Base-by-base conservation (phyloP, 106 monocot species). In the Acanthochlamys bracteata region DNA sequence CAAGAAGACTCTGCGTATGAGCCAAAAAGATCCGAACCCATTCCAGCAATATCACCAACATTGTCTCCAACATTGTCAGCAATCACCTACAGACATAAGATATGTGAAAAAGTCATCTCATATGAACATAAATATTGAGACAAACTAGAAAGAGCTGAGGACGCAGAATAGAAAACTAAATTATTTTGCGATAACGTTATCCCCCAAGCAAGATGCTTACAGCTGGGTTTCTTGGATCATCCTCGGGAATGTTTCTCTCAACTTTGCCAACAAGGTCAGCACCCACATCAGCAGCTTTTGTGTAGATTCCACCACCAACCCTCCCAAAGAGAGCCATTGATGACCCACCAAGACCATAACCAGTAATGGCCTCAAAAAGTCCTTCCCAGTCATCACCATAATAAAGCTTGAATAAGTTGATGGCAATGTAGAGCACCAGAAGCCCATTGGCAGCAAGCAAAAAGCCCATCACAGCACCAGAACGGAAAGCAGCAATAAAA, bases 381-480 rank as follows among this genome's bases (percentile, higher is more conserved):
- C 84, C 84, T 71, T 84, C 84, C 84, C 84, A 84, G 42, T 84
- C 84, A 53, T 84, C 79, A 43, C 84, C 84, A 67, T 79, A 84
- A 41, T 79, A 84, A n/a, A 84, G 7, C 66, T 76, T 76, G 47
- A 84, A 84, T 19, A 80, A 55, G 63, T 79, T 79, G 27, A 84
- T 76, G 19, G 73, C 27, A 73, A 80, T 80, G 63, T 79, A 84
- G 52, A 84, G 84, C 20, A 84, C 84, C 73, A 84, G 64, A 19
- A 84, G 73, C 7, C 84, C 84, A 73, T 76, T 84, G 7, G 84
- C 79, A 63, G 84, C 76, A 13, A 84, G 73, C 41, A 79, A 25
- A 59, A 84, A 84, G 6, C 84, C 84, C 79, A 84, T 84, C 24
- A 84, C 84, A 25, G 79, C 79, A 57, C 84, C 79, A 23, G 84